Base-by-base conservation (phyloP, 2,329 filamentous ascomycete genomes). In the Drechslerella coelobrocha region DNA sequence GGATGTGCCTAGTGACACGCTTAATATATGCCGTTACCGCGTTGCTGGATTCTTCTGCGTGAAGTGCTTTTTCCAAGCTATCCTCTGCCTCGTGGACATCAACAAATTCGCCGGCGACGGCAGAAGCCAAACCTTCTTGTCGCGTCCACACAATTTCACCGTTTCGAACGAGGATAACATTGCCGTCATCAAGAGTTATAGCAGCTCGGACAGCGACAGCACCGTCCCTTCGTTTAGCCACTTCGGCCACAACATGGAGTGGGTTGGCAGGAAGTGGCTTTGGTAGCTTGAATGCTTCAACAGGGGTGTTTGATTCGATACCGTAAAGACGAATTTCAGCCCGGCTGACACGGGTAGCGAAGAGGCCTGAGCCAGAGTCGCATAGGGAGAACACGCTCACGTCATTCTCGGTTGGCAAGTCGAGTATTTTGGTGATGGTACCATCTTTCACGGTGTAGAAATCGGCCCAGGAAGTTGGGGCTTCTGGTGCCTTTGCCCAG, bases 101-200 rank as follows among this genome's bases (percentile, higher is more conserved):
- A 0, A 89, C 89, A 84, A 91, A 96, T 9, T 86, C 85, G 37
- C 91, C 92, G 57, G 90, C 88, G 24, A 91, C 83, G n/a, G 86
- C 87, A 47, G 88, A 88, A n/a, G 89, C 88, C 55, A 99, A 81
- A 2, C 89, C 89, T 79, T 99, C 94, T 7, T 87, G 86, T 23
- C 94, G 86, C 47, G 84, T 84, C 94, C 94, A 99, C 39, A 86
- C 86, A 6, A 86, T 76, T 62, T 89, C 88, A 12, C 92, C 92
- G 77, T 97, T 96, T 63, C 89, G 88, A 47, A 96, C 82, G 55
- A 97, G 82, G 23, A 88, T 82, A 91, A 92, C 97, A 75, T 96
- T 89, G 21, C 88, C 84, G 1, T 79, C 86, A 84, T 50, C 84
- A 83, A 31, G 82, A 78, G 79, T 82, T 19, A 90, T 81, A 1